Conservation (phyloP, 345 rosid species). For the Brassica carinata region DNA sequence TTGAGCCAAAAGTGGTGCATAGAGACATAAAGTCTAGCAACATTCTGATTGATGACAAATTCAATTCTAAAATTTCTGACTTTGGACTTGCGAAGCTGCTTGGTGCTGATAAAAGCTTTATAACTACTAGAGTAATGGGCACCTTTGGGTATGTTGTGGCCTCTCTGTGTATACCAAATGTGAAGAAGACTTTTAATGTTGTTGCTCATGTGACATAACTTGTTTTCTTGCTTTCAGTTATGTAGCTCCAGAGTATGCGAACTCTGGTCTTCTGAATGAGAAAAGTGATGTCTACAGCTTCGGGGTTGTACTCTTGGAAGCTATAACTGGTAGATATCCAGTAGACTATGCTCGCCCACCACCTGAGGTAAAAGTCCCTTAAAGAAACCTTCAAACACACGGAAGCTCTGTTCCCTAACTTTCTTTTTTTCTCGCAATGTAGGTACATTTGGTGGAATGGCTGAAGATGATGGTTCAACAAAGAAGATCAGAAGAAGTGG, state of each 20-base stretch:
- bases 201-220: neutral
- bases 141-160: constrained; percentile 75
- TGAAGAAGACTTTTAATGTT: neutral
- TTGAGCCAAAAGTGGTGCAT: constrained; percentile 99
- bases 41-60: constrained; percentile 85
- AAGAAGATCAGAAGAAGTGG: constrained; percentile 89
- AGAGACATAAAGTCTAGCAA: constrained; percentile 98
- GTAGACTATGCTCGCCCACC: constrained; percentile 94
- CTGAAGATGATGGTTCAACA: constrained; percentile 98
- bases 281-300: constrained; percentile 99
- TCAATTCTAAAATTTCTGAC: constrained; percentile 93
- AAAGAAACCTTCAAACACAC: constrained; percentile 10
- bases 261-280: constrained; percentile 95
- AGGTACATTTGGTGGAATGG: constrained; percentile 99
- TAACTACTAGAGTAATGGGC: constrained; percentile 98
- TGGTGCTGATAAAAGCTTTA: constrained; percentile 95
- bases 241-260: constrained; percentile 99
- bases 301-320: constrained; percentile 90
- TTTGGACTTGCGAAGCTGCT: constrained; percentile 96
- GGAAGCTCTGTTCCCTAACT: neutral
- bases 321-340: constrained; percentile 95
- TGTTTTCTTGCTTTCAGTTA: constrained; percentile 51
- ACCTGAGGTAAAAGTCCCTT: constrained; percentile 59
- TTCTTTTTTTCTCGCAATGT: neutral
- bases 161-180: neutral